Evolutionary conservation across 75 land plant genomes (phyloP).

Genomic region (Pinus albicaulis): DNA sequence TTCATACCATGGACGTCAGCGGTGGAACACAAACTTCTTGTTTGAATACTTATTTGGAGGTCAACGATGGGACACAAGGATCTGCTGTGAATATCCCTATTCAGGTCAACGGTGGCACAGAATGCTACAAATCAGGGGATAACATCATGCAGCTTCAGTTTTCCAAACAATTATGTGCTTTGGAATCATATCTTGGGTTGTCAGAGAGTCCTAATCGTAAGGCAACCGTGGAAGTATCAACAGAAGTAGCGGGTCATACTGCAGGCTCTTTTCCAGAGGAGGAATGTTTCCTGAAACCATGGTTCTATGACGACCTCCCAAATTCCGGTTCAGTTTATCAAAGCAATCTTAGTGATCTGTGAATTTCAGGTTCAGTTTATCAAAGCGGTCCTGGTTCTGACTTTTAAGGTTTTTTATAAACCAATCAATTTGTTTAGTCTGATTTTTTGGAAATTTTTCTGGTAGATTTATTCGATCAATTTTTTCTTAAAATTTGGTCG

Average conservation of each 20-base stretch:
- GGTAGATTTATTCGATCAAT: too few species aligned
- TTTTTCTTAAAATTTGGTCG: too few species aligned
- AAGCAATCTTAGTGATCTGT: too few species aligned
- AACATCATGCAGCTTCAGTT: not conserved
- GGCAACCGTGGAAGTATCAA: too few species aligned
- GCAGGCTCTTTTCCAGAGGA: not conserved
- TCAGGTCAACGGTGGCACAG: not conserved
- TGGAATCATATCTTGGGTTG: not conserved
- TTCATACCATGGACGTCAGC: not conserved
- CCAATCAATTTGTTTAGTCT: too few species aligned
- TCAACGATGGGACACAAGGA: not conserved
- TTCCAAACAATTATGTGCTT: not conserved
- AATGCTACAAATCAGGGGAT: not conserved
- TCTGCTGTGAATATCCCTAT: not conserved
- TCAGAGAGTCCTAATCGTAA: not conserved
- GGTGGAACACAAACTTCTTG: not conserved
- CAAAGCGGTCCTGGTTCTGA: not conserved
- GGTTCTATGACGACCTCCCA: not conserved
- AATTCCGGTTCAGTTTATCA: too few species aligned
- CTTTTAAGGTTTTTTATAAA: not conserved
- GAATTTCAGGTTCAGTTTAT: not conserved
- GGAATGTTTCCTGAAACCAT: not conserved
- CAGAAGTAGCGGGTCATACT: not conserved
- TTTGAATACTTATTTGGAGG: not conserved
- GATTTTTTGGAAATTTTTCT: too few species aligned